Conservation (phyloP, 2,329 filamentous ascomycete species). For the Blastomyces parvus region DNA sequence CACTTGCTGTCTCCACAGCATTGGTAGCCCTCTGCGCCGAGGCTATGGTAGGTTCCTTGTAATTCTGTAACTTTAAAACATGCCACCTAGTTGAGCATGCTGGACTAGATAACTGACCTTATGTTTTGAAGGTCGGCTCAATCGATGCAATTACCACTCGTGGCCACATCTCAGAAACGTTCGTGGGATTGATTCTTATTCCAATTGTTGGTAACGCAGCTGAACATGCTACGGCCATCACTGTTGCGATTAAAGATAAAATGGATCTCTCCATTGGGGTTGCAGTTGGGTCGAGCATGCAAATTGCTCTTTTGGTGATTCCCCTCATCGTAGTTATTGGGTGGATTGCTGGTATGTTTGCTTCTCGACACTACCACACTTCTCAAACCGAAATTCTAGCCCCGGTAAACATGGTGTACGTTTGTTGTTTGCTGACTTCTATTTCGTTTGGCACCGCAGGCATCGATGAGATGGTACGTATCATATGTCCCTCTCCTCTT, state of each 20-base stretch:
- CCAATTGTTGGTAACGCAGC: slow-evolving; percentile 59
- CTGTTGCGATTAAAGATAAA: slow-evolving; percentile 55
- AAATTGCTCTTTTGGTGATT: slow-evolving; percentile 54
- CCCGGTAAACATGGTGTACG: background rate
- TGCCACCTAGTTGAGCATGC: background rate
- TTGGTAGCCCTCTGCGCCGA: slow-evolving; percentile 70
- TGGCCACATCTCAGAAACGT: slow-evolving; percentile 46
- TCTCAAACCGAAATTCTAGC: no score
- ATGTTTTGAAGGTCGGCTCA: slow-evolving; percentile 35
- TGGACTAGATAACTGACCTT: background rate
- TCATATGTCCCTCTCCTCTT: background rate
- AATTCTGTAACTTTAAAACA: background rate
- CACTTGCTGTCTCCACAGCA: slow-evolving; percentile 62
- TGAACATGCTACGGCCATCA: slow-evolving; percentile 56
- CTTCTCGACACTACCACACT: background rate
- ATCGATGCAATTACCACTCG: slow-evolving; percentile 46
- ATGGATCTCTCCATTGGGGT: slow-evolving; percentile 60
- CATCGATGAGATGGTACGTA: slow-evolving; percentile 47
- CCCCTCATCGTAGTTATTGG: slow-evolving; percentile 53
- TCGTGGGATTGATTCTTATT: slow-evolving; percentile 54
- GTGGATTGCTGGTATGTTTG: slow-evolving; percentile 44
- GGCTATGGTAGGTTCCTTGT: slow-evolving; percentile 42
- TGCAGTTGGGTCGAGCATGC: slow-evolving; percentile 56
- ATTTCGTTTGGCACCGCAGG: slow-evolving; percentile 20
- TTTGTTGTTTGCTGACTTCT: background rate